Conservation (phyloP, 441 rosid species). For the Francoa sonchifolia region DNA sequence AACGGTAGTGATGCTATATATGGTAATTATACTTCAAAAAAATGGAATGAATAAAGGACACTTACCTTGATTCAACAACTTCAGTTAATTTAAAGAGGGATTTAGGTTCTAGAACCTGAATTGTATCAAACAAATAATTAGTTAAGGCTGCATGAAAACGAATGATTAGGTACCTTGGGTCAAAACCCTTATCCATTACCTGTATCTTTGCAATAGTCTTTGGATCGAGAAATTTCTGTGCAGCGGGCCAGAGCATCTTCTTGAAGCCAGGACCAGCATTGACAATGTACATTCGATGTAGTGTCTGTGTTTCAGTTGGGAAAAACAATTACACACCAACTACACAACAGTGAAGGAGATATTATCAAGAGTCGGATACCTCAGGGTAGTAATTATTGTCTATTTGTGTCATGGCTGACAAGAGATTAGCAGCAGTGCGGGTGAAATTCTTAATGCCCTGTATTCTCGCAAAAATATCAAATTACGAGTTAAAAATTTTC, state of each 20-base stretch:
- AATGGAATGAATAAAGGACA: constrained; percentile 11
- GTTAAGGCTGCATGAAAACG: constrained; percentile 2
- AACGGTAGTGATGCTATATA: constrained; percentile 8
- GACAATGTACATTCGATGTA: constrained; percentile 77
- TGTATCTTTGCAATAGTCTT: constrained; percentile 79
- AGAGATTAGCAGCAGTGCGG: constrained; percentile 71
- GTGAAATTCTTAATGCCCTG: constrained; percentile 90
- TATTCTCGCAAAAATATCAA: constrained; percentile 16
- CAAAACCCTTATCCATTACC: constrained; percentile 26
- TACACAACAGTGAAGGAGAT: constrained; percentile 7
- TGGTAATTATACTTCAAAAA: background rate
- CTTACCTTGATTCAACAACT: constrained; percentile 67
- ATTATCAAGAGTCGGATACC: constrained; percentile 34
- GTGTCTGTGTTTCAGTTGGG: constrained; percentile 37
- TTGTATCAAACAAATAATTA: constrained; percentile 10
- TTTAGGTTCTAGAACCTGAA: constrained; percentile 83
- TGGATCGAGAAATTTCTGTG: constrained; percentile 84
- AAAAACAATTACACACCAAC: constrained; percentile 12
- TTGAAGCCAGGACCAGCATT: constrained; percentile 96
- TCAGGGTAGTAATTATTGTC: constrained; percentile 92
- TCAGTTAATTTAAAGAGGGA: constrained; percentile 62
- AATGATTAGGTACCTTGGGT: constrained; percentile 5
- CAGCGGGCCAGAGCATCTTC: constrained; percentile 97
- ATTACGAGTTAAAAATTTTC: constrained; percentile 17
- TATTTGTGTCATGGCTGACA: constrained; percentile 62